phyloP scores from a whole-genome alignment of 805 yeast species.

The Ascoidea rubescens region DNA sequence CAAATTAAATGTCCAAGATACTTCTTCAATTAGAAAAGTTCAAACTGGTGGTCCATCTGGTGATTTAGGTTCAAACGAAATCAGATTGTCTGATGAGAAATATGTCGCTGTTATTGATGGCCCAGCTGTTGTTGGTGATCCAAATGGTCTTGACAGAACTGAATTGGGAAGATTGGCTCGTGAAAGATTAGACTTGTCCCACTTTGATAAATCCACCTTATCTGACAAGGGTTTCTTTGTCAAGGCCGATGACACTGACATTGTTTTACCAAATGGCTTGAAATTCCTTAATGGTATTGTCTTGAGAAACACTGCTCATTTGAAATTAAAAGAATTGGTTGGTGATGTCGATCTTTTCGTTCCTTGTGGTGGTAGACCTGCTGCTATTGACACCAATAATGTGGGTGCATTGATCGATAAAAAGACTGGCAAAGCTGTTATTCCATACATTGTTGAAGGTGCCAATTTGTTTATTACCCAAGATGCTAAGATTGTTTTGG shows the following conservation, averaged over 20 bases:
- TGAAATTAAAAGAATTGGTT: conserved; percentile 50
- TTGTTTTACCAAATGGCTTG: conserved; percentile 61
- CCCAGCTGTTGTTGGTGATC: conserved; percentile 88
- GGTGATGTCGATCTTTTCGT: conserved; percentile 72
- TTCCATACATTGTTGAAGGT: conserved; percentile 92
- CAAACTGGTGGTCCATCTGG: conserved; percentile 99
- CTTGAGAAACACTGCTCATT: conserved; percentile 85
- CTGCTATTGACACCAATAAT: conserved; percentile 80
- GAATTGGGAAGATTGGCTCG: conserved; percentile 74
- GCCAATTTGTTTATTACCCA: conserved; percentile 94
- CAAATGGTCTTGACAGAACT: conserved; percentile 68
- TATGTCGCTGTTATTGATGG: conserved; percentile 92
- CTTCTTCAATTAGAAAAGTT: conserved; percentile 51
- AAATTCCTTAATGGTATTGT: conserved; percentile 70
- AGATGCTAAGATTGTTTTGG: conserved; percentile 77
- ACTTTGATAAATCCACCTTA: conserved; percentile 53
- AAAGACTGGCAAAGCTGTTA: conserved; percentile 58
- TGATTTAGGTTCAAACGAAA: conserved; percentile 93
- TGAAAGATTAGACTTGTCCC: conserved; percentile 58
- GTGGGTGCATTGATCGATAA: conserved; percentile 58
- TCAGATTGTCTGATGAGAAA: conserved; percentile 69
- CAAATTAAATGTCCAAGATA: conserved; percentile 47
- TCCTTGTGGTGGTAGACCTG: conserved; percentile 99
- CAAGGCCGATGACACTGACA: conserved; percentile 72
- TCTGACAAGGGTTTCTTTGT: conserved; percentile 69